Conservation (phyloP, 2,329 filamentous ascomycete genomes). For the Aspergillus brunneoviolaceus region DNA sequence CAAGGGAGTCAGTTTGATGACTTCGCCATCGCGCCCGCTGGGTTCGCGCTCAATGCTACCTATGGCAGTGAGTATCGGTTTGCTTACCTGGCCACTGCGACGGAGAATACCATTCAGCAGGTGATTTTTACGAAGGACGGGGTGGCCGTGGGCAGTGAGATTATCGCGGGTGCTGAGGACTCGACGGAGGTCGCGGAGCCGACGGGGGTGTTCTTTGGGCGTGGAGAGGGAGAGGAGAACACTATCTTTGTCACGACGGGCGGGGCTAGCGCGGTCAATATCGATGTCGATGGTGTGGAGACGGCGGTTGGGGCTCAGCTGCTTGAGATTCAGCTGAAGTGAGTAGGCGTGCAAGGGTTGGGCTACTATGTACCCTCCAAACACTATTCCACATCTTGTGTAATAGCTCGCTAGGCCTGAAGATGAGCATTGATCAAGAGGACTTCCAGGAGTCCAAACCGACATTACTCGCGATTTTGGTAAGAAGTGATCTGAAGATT, state of each 20-base stretch:
- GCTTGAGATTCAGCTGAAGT: not conserved
- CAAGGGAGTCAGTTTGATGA: not conserved
- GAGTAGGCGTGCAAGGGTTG: no score
- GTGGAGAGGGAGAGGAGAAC: not conserved
- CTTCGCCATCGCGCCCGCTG: not conserved
- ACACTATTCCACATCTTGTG: no score
- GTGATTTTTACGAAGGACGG: not conserved
- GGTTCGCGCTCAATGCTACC: not conserved
- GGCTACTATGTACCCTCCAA: no score
- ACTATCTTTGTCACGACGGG: not conserved
- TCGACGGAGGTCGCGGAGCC: constrained; percentile 3
- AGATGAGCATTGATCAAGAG: no score
- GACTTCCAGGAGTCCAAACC: no score
- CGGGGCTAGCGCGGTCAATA: not conserved
- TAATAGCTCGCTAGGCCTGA: no score
- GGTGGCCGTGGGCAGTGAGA: not conserved
- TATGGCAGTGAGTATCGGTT: not conserved
- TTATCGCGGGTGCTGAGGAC: not conserved
- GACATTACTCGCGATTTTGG: no score
- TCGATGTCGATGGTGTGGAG: not conserved
- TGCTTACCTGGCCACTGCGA: not conserved
- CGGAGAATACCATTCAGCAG: not conserved
- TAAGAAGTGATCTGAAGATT: no score
- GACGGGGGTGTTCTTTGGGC: not conserved
- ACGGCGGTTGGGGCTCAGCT: not conserved